Conservation (phyloP, 768 basidiomycete genomes). For the Dentipellis sp. region DNA sequence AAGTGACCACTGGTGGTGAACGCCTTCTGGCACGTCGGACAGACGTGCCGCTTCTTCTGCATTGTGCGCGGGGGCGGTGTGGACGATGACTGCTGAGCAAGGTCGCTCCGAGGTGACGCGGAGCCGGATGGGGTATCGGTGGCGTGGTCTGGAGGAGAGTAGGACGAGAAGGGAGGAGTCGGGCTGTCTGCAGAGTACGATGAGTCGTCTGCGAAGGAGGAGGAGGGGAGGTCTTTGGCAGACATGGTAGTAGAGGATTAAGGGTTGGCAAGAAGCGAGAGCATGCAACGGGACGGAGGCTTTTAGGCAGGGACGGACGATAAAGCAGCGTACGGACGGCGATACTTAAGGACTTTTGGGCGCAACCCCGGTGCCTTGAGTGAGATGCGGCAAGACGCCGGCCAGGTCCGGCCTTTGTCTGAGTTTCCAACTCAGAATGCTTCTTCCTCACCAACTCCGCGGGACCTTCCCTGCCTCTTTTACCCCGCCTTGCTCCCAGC, state of each 20-base stretch:
- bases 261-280: not conserved
- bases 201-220: not conserved
- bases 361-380: too few relatives aligned
- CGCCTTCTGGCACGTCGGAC: slow-evolving; percentile 60
- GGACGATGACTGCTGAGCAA: not conserved
- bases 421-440: too few relatives aligned
- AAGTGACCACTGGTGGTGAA: slow-evolving; percentile 90
- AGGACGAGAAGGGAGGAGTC: slow-evolving; percentile 3
- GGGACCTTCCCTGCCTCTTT: too few relatives aligned
- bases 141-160: slow-evolving; percentile 2
- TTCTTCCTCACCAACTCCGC: too few relatives aligned
- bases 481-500: too few relatives aligned
- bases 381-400: too few relatives aligned
- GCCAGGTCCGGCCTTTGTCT: too few relatives aligned
- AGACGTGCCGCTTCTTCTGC: slow-evolving; percentile 41
- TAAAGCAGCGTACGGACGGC: not conserved
- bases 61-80: not conserved
- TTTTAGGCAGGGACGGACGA: too few relatives aligned
- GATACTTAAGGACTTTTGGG: too few relatives aligned
- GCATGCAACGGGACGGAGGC: too few relatives aligned
- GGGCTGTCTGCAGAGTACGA: not conserved
- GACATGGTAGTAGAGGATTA: not conserved
- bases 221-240: too few relatives aligned
- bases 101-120: not conserved
- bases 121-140: not conserved